Evolutionary conservation across 371 early-diverging fungal genomes (phyloP).

Genomic region (Mucor indicus): DNA sequence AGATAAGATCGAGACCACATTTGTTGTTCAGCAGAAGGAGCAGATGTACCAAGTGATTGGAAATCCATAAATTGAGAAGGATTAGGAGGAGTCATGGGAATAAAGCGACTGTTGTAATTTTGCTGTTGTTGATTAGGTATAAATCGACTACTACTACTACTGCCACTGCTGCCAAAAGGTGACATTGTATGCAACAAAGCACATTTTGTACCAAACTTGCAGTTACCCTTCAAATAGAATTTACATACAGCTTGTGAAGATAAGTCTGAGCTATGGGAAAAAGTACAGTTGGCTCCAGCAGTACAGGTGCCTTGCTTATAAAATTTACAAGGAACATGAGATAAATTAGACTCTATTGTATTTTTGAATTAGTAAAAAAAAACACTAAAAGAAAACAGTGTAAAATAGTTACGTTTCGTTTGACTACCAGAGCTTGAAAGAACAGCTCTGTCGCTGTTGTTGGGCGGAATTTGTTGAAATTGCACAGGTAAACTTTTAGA

Average conservation of each 20-base stretch:
- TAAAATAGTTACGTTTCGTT: too few relatives aligned
- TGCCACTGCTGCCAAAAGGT: slow-evolving; percentile 12
- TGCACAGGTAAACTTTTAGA: slow-evolving; percentile 33
- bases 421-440: too few relatives aligned
- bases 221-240: slow-evolving; percentile 77
- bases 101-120: too few relatives aligned
- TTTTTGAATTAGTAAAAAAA: too few relatives aligned
- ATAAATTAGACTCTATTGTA: slow-evolving; percentile 32
- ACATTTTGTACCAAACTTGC: slow-evolving; percentile 79
- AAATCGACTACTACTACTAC: slow-evolving; percentile 7
- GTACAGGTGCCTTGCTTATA: slow-evolving; percentile 75
- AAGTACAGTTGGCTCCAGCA: slow-evolving; percentile 73
- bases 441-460: too few relatives aligned
- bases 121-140: too few relatives aligned
- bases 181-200: slow-evolving; percentile 61
- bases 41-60: too few relatives aligned
- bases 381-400: too few relatives aligned
- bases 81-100: too few relatives aligned
- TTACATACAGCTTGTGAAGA: slow-evolving; percentile 67
- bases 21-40: too few relatives aligned
- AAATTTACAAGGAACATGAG: slow-evolving; percentile 82
- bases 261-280: slow-evolving; percentile 68
- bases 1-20: too few relatives aligned
- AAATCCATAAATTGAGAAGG: too few relatives aligned
- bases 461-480: slow-evolving; percentile 17